phyloP scores from a whole-genome alignment of 768 basidiomycete genomes.

The Saitozyma podzolica region DNA sequence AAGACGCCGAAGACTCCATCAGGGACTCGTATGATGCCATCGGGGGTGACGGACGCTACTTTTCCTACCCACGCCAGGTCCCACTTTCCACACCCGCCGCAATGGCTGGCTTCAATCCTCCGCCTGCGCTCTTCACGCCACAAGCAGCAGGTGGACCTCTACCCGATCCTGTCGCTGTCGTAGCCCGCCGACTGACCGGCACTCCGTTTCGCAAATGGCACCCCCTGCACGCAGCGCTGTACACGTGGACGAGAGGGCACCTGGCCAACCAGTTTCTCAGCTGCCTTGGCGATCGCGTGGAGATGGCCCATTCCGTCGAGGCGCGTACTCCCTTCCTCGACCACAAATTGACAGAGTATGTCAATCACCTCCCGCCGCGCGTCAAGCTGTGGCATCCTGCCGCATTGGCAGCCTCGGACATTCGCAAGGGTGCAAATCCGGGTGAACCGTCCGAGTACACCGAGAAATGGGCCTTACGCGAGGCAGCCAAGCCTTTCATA shows the following conservation, averaged over 20 bases:
- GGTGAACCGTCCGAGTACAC: constrained; percentile 2
- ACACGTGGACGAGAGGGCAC: constrained; percentile 36
- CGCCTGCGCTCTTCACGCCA: constrained; percentile 7
- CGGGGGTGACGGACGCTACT: constrained; percentile 13
- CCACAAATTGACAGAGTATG: constrained; percentile 39
- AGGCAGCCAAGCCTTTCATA: constrained; percentile 46
- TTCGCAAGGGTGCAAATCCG: not conserved
- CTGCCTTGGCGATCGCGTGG: constrained; percentile 43
- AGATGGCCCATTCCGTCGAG: constrained; percentile 48
- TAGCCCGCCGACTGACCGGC: constrained; percentile 21
- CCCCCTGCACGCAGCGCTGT: constrained; percentile 41
- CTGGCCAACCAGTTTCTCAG: constrained; percentile 40
- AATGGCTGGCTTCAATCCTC: constrained; percentile 5
- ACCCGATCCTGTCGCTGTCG: constrained; percentile 24
- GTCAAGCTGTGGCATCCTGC: constrained; percentile 23
- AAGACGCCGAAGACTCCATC: not conserved
- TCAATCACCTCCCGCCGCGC: constrained; percentile 23
- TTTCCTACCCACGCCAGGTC: not conserved
- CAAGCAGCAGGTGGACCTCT: constrained; percentile 5
- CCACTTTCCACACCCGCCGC: not conserved
- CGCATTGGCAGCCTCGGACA: not conserved
- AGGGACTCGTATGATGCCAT: constrained; percentile 15
- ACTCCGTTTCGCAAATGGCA: constrained; percentile 27
- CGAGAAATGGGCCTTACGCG: constrained; percentile 43
- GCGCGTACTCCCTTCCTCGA: constrained; percentile 46